Conservation (phyloP, 2,329 filamentous ascomycete genomes). For the Zalaria obscura region DNA sequence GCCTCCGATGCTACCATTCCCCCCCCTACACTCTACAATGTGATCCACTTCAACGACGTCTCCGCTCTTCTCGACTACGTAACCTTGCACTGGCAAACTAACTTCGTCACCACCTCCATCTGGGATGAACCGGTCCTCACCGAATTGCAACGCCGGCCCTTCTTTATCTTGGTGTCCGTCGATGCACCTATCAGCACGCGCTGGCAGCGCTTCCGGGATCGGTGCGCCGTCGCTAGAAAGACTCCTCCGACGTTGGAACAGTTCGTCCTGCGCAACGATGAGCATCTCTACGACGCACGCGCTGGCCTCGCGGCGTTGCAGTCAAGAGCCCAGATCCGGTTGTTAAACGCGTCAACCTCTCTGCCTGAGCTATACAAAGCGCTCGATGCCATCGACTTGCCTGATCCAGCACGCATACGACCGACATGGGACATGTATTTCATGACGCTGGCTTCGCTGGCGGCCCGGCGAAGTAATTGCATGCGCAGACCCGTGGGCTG, state of each 20-base stretch:
- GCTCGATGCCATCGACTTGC: slow-evolving; percentile 60
- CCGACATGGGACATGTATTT: slow-evolving; percentile 97
- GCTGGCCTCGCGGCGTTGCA: slow-evolving; percentile 62
- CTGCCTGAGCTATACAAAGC: slow-evolving; percentile 58
- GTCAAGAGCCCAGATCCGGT: slow-evolving; percentile 65
- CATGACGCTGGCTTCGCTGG: slow-evolving; percentile 88
- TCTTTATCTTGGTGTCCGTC: slow-evolving; percentile 84
- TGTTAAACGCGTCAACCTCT: slow-evolving; percentile 71
- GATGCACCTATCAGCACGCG: slow-evolving; percentile 78
- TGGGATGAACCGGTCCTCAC: slow-evolving; percentile 61
- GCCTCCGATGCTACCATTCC: slow-evolving; percentile 14
- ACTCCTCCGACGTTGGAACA: slow-evolving; percentile 40
- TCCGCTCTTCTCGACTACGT: slow-evolving; percentile 69
- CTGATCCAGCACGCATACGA: slow-evolving; percentile 64
- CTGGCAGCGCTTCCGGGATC: slow-evolving; percentile 61
- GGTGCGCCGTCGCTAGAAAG: slow-evolving; percentile 33
- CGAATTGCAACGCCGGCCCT: slow-evolving; percentile 63
- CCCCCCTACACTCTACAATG: slow-evolving; percentile 8
- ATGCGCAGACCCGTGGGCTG: slow-evolving; percentile 97
- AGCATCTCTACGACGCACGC: slow-evolving; percentile 51
- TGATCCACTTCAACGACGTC: slow-evolving; percentile 42
- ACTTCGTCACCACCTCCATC: slow-evolving; percentile 79
- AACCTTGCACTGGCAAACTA: slow-evolving; percentile 67
- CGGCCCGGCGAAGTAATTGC: slow-evolving; percentile 83
- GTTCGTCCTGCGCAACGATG: slow-evolving; percentile 53